Evolutionary conservation across 1,284 basidiomycete species (phyloP), one percentile per base, ranked within the genome.

Genomic region (Sparassis latifolia): DNA sequence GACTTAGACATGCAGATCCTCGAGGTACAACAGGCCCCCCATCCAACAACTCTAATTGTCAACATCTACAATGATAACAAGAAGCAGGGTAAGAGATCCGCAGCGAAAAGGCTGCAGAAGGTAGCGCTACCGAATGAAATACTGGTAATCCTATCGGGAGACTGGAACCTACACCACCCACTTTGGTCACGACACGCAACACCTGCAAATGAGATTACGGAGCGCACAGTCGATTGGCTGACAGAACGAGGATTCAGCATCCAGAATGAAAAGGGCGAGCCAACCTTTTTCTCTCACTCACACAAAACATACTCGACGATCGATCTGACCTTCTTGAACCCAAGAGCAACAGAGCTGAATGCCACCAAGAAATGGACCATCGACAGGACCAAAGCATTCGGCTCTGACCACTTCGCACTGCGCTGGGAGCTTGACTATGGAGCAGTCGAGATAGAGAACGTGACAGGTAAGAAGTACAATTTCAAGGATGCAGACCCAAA

Each of bases 391-490:
- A 39, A 7, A 2, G 31, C 47, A 4, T 49, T 40, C 40, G 48
- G 48, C 2, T 52, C 51, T 20, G 51, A 52, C 44, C 51, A 52
- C 48, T 50, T 44, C 30, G 51, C 48, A 31, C 44, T 50, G 28
- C n/a, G 47, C 6, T 52, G 47, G 43, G 37, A 31, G n/a, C 35
- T 49, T 10, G 47, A 49, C 43, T 50, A 52, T 9, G 51, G 51
- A 5, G 38, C 37, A 12, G 38, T 6, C 6, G 42, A 38, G 33
- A 44, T 52, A 27, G 44, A 49, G 27, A 52, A 50, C 39, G 28
- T 50, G 4, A 42, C 29, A 6, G 51, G 51, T 7, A 50, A 44
- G 20, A 44, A 42, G 33, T 52, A 30, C 48, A 52, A 52, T 35
- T 50, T 49, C 42, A 43, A 52, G 28, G 41, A 49, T n/a, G 48